Conservation (phyloP, 1,284 basidiomycete genomes). For the Apiotrichum gracile region DNA sequence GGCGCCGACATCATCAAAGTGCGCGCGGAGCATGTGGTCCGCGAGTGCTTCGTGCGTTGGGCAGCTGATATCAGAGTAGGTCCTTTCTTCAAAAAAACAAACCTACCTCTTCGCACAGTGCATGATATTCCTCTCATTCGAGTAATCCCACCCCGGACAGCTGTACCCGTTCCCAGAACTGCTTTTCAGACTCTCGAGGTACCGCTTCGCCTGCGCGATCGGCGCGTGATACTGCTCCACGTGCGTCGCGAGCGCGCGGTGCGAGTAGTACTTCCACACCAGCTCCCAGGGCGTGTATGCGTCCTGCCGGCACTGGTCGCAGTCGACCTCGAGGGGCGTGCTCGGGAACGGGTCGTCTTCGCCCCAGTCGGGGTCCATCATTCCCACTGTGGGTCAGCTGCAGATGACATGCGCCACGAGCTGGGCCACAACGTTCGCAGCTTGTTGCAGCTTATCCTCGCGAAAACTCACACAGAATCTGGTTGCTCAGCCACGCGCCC, state of each 20-base stretch:
- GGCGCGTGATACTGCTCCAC: not conserved
- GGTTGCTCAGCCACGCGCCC: not conserved
- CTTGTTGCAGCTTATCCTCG: too few relatives aligned
- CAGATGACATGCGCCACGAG: too few relatives aligned
- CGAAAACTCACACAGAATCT: not conserved
- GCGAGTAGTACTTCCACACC: not conserved
- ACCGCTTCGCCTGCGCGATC: not conserved
- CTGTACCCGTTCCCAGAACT: not conserved
- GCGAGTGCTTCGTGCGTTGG: not conserved
- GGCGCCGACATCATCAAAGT: conserved; percentile 1
- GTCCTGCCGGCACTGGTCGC: not conserved
- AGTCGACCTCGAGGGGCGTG: not conserved
- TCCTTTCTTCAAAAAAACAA: not conserved
- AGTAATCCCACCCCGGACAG: not conserved
- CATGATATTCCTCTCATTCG: not conserved
- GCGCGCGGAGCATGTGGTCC: not conserved
- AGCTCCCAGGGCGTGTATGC: not conserved
- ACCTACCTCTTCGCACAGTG: not conserved
- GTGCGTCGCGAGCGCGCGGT: not conserved
- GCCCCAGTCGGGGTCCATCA: not conserved
- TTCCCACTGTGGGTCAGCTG: not conserved
- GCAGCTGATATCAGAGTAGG: not conserved
- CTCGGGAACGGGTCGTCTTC: not conserved
- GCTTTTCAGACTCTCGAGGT: not conserved
- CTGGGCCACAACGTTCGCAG: too few relatives aligned